A percentile compares a stretch with the other conserved stretches of the same genome.
Evolutionary conservation across 805 yeast species (phyloP).

Genomic region (Candida manassasensis): DNA sequence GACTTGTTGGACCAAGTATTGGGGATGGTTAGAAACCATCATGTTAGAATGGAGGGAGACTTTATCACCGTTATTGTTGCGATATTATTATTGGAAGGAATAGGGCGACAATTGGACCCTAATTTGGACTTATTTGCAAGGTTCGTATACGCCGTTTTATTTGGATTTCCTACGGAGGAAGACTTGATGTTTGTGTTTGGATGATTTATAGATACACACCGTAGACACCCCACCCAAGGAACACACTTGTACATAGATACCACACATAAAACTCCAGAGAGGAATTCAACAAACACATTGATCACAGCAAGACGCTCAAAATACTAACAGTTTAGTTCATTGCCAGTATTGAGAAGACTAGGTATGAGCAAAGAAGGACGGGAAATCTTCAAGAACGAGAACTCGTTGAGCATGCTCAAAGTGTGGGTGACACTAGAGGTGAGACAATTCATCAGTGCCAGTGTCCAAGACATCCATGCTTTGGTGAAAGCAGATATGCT

Average conservation of each 20-base stretch:
- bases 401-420: constrained; percentile 74
- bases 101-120: constrained; percentile 92
- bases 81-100: constrained; percentile 84
- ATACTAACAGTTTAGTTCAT: constrained; percentile 47
- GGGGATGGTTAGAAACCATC: constrained; percentile 88
- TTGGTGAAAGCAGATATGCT: constrained; percentile 43
- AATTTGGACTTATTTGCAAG: constrained; percentile 91
- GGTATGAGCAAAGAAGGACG: constrained; percentile 66
- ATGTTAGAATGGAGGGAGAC: constrained; percentile 97
- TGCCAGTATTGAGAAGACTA: constrained; percentile 79
- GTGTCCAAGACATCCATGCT: constrained; percentile 61
- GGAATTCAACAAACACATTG: no score
- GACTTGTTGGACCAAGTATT: constrained; percentile 84
- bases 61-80: constrained; percentile 95
- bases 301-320: no score
- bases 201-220: no score
- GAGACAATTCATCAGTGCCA: constrained; percentile 77
- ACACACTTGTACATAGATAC: no score
- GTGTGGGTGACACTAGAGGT: constrained; percentile 91
- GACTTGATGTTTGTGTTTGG: constrained; percentile 8
- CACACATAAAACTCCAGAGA: no score
- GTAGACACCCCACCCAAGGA: no score
- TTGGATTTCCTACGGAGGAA: constrained; percentile 39
- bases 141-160: constrained; percentile 59
- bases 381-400: constrained; percentile 49